Base-by-base conservation (phyloP, 2,329 filamentous ascomycete species). In the Fusarium nisikadoi region DNA sequence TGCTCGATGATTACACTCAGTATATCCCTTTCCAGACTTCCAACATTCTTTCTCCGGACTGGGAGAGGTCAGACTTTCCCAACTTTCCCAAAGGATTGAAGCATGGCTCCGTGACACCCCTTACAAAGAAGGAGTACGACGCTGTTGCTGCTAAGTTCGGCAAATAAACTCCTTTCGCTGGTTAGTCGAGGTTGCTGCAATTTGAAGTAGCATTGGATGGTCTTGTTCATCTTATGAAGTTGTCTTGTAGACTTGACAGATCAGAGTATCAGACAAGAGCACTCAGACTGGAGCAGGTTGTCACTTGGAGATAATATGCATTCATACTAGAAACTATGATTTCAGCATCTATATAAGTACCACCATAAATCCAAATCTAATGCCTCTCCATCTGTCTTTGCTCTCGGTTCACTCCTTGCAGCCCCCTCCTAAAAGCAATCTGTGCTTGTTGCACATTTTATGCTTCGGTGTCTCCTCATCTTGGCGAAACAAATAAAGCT, bases 91-190 rank as follows among this genome's bases (percentile, higher is more conserved):
- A 68, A 33, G 81, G 83, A 3, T 55, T 87, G 68, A 86, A 86
- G 74, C 86, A 87, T 75, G 85, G 85, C 3, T 84, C 81, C 61
- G 83, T 87, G 7, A 80, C 85, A 36, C 81, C 83, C 1, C 69
- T 87, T 36, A 85, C 81, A 7, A 77, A 81, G 68, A 74, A 76
- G 19, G 80, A 84, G 66, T 84, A 84, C 41, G 78, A 83, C 67
- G 82, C 82, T 3, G 52, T 77, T 41, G 39, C 63, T 36, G 62
- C 70, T 2, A 71, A 58, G 36, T 76, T 71, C 36, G 36, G 65
- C 2, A 27, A 38, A 41, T 70, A 20, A 43, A 5, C 11, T 20
- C 31, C 14, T 13, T 25, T 5, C 14, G 33, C 14, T 8, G 2
- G 4, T 6, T 8, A 5, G 20, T 19, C 6, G 7, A 9, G 8